phyloP scores from a whole-genome alignment of 805 yeast species.

The Barnettozyma populi region DNA sequence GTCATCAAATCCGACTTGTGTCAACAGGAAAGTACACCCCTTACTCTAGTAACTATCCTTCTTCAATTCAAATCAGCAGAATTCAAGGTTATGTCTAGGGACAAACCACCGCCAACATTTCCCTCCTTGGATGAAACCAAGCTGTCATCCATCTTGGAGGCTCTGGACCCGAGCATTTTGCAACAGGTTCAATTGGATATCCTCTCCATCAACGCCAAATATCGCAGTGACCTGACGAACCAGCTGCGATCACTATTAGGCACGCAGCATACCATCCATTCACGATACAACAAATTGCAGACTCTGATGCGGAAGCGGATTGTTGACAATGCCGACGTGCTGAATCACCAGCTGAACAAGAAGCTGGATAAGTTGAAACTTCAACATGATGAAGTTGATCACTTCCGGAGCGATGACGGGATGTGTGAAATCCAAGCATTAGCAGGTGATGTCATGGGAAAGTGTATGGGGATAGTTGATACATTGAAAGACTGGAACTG shows the following conservation, averaged over 20 bases:
- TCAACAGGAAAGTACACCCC: no score
- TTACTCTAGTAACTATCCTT: no score
- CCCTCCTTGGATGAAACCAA: slow-evolving; percentile 12
- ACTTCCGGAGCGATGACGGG: background rate
- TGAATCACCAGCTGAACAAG: slow-evolving; percentile 10
- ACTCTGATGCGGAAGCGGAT: slow-evolving; percentile 2
- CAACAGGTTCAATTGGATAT: slow-evolving; percentile 4
- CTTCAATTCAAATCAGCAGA: no score
- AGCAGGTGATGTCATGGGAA: slow-evolving; percentile 15
- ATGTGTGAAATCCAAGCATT: slow-evolving; percentile 5
- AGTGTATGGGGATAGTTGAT: slow-evolving; percentile 13
- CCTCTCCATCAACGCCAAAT: slow-evolving; percentile 1
- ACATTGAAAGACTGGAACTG: slow-evolving; percentile 5
- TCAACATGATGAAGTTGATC: slow-evolving; percentile 7
- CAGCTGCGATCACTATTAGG: background rate
- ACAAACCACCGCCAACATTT: background rate
- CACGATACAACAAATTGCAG: slow-evolving; percentile 1
- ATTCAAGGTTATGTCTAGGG: background rate
- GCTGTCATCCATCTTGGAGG: slow-evolving; percentile 7
- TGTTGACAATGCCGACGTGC: slow-evolving; percentile 4
- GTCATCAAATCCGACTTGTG: background rate
- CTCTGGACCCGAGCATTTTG: slow-evolving; percentile 5
- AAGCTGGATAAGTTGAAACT: slow-evolving; percentile 11
- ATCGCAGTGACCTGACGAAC: slow-evolving; percentile 2
- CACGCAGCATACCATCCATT: slow-evolving; percentile 5